A percentile compares a stretch with the other conserved stretches of the same genome.
These are phyloP conservation scores for Nematocida ironsii DNA, from an alignment of 371 early-diverging fungal genomes.

Conservation along the genomic window DNA sequence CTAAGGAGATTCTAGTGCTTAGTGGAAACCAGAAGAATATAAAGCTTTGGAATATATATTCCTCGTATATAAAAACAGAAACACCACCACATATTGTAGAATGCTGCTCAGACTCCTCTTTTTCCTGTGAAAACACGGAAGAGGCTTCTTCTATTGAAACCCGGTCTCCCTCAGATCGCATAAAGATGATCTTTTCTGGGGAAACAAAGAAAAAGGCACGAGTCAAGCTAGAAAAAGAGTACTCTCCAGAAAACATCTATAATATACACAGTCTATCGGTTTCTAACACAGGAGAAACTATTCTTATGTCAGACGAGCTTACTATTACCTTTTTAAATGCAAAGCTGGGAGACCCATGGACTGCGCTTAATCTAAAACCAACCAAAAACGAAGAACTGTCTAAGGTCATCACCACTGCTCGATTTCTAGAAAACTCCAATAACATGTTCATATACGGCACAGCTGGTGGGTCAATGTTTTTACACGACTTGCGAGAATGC, in stretches of 20 bases:
- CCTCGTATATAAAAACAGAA: slow-evolving; percentile 41
- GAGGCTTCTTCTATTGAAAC: neutral
- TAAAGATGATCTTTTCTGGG: slow-evolving; percentile 12
- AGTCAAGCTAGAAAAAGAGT: slow-evolving; percentile 67
- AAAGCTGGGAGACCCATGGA: slow-evolving; percentile 70
- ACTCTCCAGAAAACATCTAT: slow-evolving; percentile 92
- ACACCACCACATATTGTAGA: slow-evolving; percentile 39
- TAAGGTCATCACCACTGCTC: slow-evolving; percentile 94
- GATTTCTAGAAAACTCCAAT: slow-evolving; percentile 88
- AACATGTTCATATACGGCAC: slow-evolving; percentile 92
- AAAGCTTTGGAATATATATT: slow-evolving; percentile 59
- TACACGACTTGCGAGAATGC: slow-evolving; percentile 82
- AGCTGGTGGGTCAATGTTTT: slow-evolving; percentile 89
- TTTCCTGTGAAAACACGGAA: neutral
- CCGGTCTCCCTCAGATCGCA: neutral
- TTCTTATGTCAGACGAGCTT: slow-evolving; percentile 91
- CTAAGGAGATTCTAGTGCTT: slow-evolving; percentile 47
- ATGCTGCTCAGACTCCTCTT: slow-evolving; percentile 32
- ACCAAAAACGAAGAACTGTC: slow-evolving; percentile 94
- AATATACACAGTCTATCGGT: slow-evolving; percentile 96
- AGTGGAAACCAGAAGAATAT: slow-evolving; percentile 66
- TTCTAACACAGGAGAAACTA: slow-evolving; percentile 89
- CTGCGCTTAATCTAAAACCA: slow-evolving; percentile 93
- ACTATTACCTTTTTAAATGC: slow-evolving; percentile 95
- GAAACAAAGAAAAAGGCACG: slow-evolving; percentile 14